Evolutionary conservation across 495 filamentous ascomycete genomes (phyloP).

Genomic region (Physcia stellaris): DNA sequence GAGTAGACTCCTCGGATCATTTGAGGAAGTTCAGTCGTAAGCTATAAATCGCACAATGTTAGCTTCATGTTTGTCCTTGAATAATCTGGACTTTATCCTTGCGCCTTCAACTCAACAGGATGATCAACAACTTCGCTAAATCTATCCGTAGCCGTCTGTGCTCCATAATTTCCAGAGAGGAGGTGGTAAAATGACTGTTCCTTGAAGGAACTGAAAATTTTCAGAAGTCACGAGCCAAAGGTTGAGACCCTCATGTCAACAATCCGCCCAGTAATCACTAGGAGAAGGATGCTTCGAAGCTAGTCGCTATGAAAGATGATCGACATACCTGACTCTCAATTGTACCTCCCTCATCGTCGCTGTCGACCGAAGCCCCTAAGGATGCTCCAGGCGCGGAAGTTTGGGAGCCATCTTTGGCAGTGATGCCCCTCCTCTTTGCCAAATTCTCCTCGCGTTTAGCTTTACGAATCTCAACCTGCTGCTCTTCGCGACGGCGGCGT

Average conservation of each 20-base stretch:
- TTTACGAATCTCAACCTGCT: conserved; percentile 97
- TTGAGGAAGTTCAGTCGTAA: conserved; percentile 92
- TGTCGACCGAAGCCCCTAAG: conserved; percentile 78
- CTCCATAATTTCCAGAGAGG: too few relatives aligned
- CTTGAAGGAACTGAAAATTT: too few relatives aligned
- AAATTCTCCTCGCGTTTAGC: conserved; percentile 97
- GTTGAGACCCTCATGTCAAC: too few relatives aligned
- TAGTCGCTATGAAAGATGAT: too few relatives aligned
- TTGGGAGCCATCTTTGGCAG: conserved; percentile 46
- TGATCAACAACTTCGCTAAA: too few relatives aligned
- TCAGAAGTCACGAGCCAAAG: too few relatives aligned
- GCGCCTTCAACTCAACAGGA: conserved; percentile 4
- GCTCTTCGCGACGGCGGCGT: conserved; percentile 94
- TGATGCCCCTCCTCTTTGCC: conserved; percentile 93
- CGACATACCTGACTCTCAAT: conserved; percentile 89
- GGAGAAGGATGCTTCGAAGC: too few relatives aligned
- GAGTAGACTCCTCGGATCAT: conserved; percentile 99
- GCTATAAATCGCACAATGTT: too few relatives aligned
- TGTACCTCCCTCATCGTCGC: conserved; percentile 88
- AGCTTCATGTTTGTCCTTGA: too few relatives aligned
- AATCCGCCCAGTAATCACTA: too few relatives aligned
- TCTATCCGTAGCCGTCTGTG: too few relatives aligned
- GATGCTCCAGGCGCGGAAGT: conserved; percentile 67
- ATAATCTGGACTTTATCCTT: conserved; percentile 26
- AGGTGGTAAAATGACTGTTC: too few relatives aligned